Conservation (phyloP, 257 asterid genomes). For the Solanum commersonii region DNA sequence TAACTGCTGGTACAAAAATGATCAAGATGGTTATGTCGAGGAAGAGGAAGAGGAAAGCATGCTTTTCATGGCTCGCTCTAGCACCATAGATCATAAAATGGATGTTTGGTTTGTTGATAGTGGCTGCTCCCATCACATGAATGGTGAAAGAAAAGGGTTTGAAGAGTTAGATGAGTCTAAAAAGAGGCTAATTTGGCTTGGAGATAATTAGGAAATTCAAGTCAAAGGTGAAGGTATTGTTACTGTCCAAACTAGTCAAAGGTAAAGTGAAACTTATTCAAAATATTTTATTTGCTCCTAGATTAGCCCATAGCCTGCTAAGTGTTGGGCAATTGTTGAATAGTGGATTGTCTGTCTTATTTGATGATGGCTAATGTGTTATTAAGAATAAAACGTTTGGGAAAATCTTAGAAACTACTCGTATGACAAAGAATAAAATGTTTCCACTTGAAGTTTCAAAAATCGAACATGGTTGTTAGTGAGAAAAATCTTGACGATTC, state of each 20-base stretch:
- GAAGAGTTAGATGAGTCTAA: not conserved
- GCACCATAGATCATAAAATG: no score
- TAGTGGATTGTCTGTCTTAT: not conserved
- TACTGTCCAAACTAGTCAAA: not conserved
- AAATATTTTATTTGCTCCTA: constrained; percentile 1
- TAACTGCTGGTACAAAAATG: not conserved
- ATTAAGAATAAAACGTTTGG: not conserved
- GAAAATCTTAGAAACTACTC: not conserved
- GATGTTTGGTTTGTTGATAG: not conserved
- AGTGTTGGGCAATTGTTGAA: constrained; percentile 8
- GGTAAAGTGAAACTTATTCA: not conserved
- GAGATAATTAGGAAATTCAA: not conserved
- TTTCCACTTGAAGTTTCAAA: not conserved
- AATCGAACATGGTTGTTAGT: not conserved
- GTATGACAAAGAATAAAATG: not conserved
- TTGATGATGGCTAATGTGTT: not conserved
- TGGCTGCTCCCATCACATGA: not conserved
- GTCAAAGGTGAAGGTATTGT: not conserved
- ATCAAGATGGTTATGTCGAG: not conserved
- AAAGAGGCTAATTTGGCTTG: not conserved
- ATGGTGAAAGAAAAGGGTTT: not conserved
- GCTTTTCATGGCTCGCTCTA: not conserved
- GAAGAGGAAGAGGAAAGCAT: not conserved
- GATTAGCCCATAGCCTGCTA: not conserved
- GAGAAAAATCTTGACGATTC: not conserved